A percentile compares a stretch with the other conserved stretches of the same genome.
These are phyloP conservation scores for Houttuynia cordata DNA, from an alignment of 164 flowering plant species.

Conservation along the genomic window DNA sequence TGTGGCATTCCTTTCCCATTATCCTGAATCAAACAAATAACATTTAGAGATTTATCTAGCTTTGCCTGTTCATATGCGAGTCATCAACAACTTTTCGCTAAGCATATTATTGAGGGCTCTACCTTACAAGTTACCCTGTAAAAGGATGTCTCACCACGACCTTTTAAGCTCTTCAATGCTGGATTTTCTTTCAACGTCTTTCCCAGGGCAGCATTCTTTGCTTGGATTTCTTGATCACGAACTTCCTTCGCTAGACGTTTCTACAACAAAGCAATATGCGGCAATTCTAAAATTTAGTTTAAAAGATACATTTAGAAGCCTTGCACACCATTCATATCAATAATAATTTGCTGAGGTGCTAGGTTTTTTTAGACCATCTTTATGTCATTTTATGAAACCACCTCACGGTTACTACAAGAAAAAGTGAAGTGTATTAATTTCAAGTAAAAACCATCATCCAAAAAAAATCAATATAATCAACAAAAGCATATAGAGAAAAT, in stretches of 20 bases:
- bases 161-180: slow-evolving; percentile 49
- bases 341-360: too few relatives aligned
- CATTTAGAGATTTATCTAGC: not conserved
- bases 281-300: too few relatives aligned
- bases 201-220: slow-evolving; percentile 72
- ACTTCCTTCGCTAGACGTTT: slow-evolving; percentile 95
- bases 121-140: slow-evolving; percentile 96
- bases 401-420: too few relatives aligned
- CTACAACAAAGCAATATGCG: slow-evolving; percentile 18
- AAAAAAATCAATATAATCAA: too few relatives aligned
- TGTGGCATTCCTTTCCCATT: slow-evolving; percentile 99
- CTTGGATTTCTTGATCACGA: slow-evolving; percentile 71
- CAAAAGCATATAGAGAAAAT: too few relatives aligned
- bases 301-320: too few relatives aligned
- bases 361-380: too few relatives aligned
- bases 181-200: slow-evolving; percentile 69
- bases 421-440: too few relatives aligned
- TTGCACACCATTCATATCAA: too few relatives aligned
- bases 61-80: not conserved
- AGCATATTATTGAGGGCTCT: not conserved
- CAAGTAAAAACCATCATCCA: too few relatives aligned
- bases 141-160: slow-evolving; percentile 91
- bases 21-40: slow-evolving; percentile 38
- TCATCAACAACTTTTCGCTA: not conserved
- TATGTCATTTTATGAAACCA: too few relatives aligned